Evolutionary conservation across 1,284 basidiomycete species (phyloP).

Genomic region (Tausonia pullulans): DNA sequence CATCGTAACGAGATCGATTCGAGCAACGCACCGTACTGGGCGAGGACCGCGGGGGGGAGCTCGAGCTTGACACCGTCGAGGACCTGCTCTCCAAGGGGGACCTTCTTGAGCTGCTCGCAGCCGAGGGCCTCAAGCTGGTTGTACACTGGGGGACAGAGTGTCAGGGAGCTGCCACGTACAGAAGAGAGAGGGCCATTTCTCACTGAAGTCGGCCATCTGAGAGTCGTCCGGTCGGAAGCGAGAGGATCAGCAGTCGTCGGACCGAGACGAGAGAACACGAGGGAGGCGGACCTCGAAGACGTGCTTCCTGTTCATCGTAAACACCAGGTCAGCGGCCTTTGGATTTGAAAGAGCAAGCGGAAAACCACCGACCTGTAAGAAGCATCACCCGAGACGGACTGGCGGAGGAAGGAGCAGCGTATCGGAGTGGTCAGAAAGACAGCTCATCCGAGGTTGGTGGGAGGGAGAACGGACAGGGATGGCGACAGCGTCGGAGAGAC

Average conservation of each 20-base stretch:
- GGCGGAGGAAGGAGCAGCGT: neutral
- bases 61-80: constrained; percentile 63
- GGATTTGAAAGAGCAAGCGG: neutral
- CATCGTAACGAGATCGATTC: neutral
- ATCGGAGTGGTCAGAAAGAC: neutral
- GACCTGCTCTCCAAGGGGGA: constrained; percentile 67
- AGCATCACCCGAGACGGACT: constrained; percentile 25
- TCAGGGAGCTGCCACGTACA: neutral
- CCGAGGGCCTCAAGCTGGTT: constrained; percentile 59
- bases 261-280: too few species aligned
- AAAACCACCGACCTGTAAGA: constrained; percentile 5
- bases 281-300: constrained; percentile 52
- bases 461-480: constrained; percentile 55
- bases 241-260: too few species aligned
- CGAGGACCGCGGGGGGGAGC: constrained; percentile 81
- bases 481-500: constrained; percentile 70
- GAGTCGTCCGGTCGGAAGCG: too few species aligned
- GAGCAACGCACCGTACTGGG: constrained; percentile 44
- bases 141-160: constrained; percentile 24
- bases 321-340: neutral
- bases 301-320: constrained; percentile 48
- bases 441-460: neutral
- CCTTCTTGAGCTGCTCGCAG: constrained; percentile 53
- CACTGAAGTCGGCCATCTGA: constrained; percentile 42
- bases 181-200: neutral